phyloP scores from a whole-genome alignment of 306 rosid genomes.

The Quercus dentata region DNA sequence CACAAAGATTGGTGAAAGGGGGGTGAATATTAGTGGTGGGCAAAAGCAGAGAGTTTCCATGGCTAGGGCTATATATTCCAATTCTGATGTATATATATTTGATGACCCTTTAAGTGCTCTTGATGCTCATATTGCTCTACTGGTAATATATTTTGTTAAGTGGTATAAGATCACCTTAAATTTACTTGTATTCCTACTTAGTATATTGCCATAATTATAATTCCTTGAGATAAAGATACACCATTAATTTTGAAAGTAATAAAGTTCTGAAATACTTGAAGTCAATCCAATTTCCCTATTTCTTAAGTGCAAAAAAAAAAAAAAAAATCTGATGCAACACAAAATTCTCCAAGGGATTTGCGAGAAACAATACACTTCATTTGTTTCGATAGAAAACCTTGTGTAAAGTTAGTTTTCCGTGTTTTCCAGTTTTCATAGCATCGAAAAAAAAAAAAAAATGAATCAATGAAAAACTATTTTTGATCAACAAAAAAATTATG shows the following conservation, averaged over 20 bases:
- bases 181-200: not conserved
- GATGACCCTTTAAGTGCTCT: constrained; percentile 97
- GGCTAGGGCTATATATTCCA: constrained; percentile 87
- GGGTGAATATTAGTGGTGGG: constrained; percentile 93
- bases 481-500: no score
- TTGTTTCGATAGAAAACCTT: no score
- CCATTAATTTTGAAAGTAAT: not conserved
- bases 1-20: constrained; percentile 95
- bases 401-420: no score
- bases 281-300: not conserved
- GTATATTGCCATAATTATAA: not conserved
- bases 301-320: not conserved
- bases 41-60: constrained; percentile 92
- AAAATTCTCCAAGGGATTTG: no score
- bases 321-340: not conserved
- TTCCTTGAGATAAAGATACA: not conserved
- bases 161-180: constrained; percentile 5
- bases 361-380: no score
- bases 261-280: not conserved
- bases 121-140: constrained; percentile 78
- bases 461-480: no score
- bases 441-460: no score
- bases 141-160: constrained; percentile 45
- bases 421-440: no score
- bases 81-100: constrained; percentile 76